A percentile compares a stretch with the other conserved stretches of the same genome.
Conservation (phyloP, 2,329 filamentous ascomycete species). For the Saccharata proteae region DNA sequence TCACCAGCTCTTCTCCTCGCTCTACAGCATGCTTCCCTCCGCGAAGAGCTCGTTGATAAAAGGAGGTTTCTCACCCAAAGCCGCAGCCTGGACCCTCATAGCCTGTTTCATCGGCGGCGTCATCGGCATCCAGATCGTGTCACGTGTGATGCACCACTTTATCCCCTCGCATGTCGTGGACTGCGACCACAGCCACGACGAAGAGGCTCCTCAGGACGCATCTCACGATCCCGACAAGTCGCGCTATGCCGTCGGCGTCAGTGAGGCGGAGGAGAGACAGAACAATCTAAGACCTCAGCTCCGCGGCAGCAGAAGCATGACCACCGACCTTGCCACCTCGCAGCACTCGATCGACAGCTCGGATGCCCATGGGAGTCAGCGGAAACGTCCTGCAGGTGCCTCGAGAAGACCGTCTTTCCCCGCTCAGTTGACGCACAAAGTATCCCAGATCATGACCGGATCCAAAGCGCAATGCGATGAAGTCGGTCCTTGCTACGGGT, state of each 20-base stretch:
- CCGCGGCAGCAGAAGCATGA: neutral
- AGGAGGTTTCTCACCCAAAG: slow-evolving; percentile 53
- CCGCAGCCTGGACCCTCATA: slow-evolving; percentile 58
- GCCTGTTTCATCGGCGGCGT: slow-evolving; percentile 60
- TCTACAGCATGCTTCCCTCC: slow-evolving; percentile 88
- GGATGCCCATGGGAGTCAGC: no score
- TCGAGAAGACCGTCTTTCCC: slow-evolving; percentile 28
- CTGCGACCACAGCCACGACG: slow-evolving; percentile 63
- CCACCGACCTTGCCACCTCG: slow-evolving; percentile 6
- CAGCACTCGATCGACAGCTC: slow-evolving; percentile 4
- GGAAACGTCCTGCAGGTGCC: no score
- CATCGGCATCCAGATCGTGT: slow-evolving; percentile 62
- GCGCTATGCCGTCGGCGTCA: slow-evolving; percentile 14
- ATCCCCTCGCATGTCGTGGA: slow-evolving; percentile 72
- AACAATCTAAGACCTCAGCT: neutral
- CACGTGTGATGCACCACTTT: slow-evolving; percentile 57
- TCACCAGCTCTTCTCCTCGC: slow-evolving; percentile 71
- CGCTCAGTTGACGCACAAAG: slow-evolving; percentile 26
- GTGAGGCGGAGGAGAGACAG: slow-evolving; percentile 11
- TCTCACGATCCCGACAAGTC: slow-evolving; percentile 6
- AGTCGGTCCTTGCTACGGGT: slow-evolving; percentile 48
- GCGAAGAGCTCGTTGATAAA: slow-evolving; percentile 65
- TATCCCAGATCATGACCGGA: slow-evolving; percentile 38
- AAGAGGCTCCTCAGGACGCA: slow-evolving; percentile 23
- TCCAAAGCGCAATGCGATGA: slow-evolving; percentile 43